Evolutionary conservation across 2,329 filamentous ascomycete genomes (phyloP), one percentile per base, ranked within the genome.

Genomic region (Penicillium psychrosexuale): DNA sequence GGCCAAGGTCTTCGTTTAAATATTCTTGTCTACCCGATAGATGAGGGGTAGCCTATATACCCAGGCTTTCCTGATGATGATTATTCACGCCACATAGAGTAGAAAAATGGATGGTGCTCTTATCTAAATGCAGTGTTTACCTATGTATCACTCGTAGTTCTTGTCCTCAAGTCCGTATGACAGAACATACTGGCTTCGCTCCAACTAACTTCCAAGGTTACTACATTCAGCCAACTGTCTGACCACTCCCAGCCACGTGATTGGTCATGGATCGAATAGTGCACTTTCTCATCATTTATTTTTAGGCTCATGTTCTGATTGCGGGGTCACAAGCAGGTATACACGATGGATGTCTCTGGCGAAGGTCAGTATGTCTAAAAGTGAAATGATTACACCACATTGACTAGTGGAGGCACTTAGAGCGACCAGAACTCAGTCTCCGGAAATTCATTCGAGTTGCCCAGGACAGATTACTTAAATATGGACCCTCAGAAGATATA

Each of bases 1-100:
- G 60, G 78, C 84, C 65, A 96, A 94, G 82, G 62, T 69, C 57
- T 73, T 79, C 52, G 61, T 55, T 59, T 71, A 67, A 53, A 61
- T 58, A 13, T 47, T 36, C 40, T 50, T 39, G 40, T 51, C 47
- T 51, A 44, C 19, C 6, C 43, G 34, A 11, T 51, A 55, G 52
- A 55, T 55, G 48, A 42, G 34, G 40, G 53, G 34, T n/a, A 31
- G 53, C 30, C n/a, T 45, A 45, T 24, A 31, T 33, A n/a, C 30
- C 13, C 33, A 8, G 28, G 33, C 33, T 51, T 44, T 45, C 56
- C 46, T 31, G 31, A 44, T 61, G 43, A 55, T 61, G 58, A 62
- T 37, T 53, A 51, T 55, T 55, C 28, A 55, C 48, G 48, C 48
- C 53, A 46, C 30, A 60, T 58, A 60, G 57, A 60, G 57, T 55